phyloP scores from a whole-genome alignment of 1,139 yeast genomes.

The Kodamaea plutei region DNA sequence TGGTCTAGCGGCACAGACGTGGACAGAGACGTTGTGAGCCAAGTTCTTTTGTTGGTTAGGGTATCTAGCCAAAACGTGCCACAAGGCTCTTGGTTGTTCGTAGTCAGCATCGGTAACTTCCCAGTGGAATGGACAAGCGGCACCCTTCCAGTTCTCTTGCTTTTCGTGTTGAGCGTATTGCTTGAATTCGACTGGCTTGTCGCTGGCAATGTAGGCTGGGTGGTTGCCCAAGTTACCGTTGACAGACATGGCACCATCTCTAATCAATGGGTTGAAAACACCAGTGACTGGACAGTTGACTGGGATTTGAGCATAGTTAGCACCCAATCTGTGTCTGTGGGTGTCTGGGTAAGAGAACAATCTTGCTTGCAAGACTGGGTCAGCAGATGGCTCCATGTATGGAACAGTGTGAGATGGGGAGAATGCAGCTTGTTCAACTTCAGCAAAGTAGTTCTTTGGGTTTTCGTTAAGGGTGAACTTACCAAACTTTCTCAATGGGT shows the following conservation, averaged over 20 bases:
- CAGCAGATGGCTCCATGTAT: slow-evolving; percentile 80
- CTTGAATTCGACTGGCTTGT: slow-evolving; percentile 53
- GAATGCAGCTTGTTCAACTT: slow-evolving; percentile 79
- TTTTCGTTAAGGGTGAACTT: slow-evolving; percentile 65
- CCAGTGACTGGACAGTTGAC: slow-evolving; percentile 62
- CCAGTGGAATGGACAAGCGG: slow-evolving; percentile 91
- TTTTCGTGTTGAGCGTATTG: slow-evolving; percentile 44
- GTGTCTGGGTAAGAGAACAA: slow-evolving; percentile 85
- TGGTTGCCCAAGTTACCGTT: slow-evolving; percentile 81
- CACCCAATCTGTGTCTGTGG: slow-evolving; percentile 61
- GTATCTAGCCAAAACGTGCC: slow-evolving; percentile 68
- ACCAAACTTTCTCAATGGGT: slow-evolving; percentile 74
- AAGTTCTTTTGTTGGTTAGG: slow-evolving; percentile 79
- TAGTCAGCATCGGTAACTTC: slow-evolving; percentile 63
- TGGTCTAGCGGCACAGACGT: slow-evolving; percentile 65
- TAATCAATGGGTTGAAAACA: slow-evolving; percentile 58
- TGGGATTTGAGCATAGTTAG: slow-evolving; percentile 69
- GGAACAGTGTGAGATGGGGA: slow-evolving; percentile 84
- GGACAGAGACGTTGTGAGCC: slow-evolving; percentile 80
- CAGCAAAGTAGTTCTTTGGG: slow-evolving; percentile 76
- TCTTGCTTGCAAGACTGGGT: slow-evolving; percentile 83
- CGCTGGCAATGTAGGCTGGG: slow-evolving; percentile 73
- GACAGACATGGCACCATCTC: slow-evolving; percentile 86
- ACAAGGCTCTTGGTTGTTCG: slow-evolving; percentile 67
- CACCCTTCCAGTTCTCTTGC: slow-evolving; percentile 87